phyloP scores from a whole-genome alignment of 2,329 filamentous ascomycete species.

The Cladophialophora exuberans region DNA sequence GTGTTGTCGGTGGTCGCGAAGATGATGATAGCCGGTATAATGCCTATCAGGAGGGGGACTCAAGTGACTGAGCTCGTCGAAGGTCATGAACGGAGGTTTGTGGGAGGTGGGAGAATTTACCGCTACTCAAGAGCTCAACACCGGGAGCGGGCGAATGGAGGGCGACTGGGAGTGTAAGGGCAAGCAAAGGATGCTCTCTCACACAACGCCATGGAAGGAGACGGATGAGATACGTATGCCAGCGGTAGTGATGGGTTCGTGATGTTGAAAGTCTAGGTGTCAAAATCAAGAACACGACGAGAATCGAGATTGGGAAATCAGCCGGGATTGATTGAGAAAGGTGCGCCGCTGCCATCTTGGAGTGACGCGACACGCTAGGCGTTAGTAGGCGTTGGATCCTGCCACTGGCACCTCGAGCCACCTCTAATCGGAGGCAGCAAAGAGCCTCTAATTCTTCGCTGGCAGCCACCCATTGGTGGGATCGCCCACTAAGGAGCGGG shows the following conservation, averaged over 20 bases:
- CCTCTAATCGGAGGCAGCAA: no score
- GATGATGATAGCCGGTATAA: background rate
- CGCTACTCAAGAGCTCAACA: slow-evolving; percentile 12
- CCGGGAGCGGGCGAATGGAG: slow-evolving; percentile 5
- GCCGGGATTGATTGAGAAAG: slow-evolving; percentile 8
- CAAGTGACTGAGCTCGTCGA: slow-evolving; percentile 24
- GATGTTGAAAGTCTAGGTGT: slow-evolving; percentile 23
- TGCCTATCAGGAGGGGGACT: slow-evolving; percentile 14
- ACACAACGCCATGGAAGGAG: slow-evolving; percentile 27
- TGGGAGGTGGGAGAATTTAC: slow-evolving; percentile 8
- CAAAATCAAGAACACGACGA: slow-evolving; percentile 21
- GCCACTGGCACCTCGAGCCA: no score
- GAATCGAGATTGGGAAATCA: slow-evolving; percentile 27
- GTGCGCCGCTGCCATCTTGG: background rate
- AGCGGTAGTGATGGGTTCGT: slow-evolving; percentile 7
- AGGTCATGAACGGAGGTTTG: slow-evolving; percentile 32
- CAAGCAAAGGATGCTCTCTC: slow-evolving; percentile 3
- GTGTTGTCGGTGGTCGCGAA: background rate
- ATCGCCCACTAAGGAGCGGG: background rate
- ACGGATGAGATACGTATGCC: background rate
- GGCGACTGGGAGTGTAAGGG: slow-evolving; percentile 11
- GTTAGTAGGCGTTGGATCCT: background rate
- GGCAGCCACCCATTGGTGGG: slow-evolving; percentile 6
- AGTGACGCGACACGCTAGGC: slow-evolving; percentile 25
- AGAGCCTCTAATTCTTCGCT: slow-evolving; percentile 1